These are phyloP conservation scores for Auricularia cornea DNA, from an alignment of 768 basidiomycete species.

Conservation along the genomic window DNA sequence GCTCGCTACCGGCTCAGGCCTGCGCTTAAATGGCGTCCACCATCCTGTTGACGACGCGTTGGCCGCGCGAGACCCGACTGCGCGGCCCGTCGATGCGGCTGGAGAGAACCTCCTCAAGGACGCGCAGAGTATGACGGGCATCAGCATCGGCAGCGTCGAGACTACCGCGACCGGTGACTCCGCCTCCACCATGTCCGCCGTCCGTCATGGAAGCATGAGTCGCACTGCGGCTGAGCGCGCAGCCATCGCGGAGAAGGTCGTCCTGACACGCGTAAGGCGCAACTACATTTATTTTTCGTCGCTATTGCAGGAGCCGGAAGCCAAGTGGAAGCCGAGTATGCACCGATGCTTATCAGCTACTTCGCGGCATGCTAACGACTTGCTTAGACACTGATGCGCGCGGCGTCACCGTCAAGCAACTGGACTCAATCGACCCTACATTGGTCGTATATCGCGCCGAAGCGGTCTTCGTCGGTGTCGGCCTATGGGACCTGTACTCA, in stretches of 20 bases:
- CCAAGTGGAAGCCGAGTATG: conserved; percentile 87
- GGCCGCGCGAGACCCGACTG: conserved; percentile 61
- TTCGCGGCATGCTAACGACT: conserved; percentile 3
- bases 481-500: conserved; percentile 90
- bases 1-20: conserved; percentile 61
- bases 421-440: conserved; percentile 95
- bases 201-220: background rate
- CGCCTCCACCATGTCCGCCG: conserved; percentile 3
- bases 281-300: conserved; percentile 99
- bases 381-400: conserved; percentile 65
- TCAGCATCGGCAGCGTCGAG: conserved; percentile 60
- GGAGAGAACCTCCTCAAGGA: conserved; percentile 46
- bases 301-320: conserved; percentile 91
- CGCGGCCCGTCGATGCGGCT: conserved; percentile 36
- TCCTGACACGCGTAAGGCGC: conserved; percentile 77
- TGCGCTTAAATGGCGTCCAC: conserved; percentile 81
- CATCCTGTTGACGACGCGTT: conserved; percentile 49
- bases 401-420: conserved; percentile 90
- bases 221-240: conserved; percentile 34
- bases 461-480: conserved; percentile 93
- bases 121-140: conserved; percentile 53
- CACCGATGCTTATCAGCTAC: conserved; percentile 18
- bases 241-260: conserved; percentile 65
- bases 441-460: conserved; percentile 93
- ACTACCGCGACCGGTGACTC: conserved; percentile 31